phyloP scores from a whole-genome alignment of 164 flowering plant genomes.

The Cinnamomum micranthum region DNA sequence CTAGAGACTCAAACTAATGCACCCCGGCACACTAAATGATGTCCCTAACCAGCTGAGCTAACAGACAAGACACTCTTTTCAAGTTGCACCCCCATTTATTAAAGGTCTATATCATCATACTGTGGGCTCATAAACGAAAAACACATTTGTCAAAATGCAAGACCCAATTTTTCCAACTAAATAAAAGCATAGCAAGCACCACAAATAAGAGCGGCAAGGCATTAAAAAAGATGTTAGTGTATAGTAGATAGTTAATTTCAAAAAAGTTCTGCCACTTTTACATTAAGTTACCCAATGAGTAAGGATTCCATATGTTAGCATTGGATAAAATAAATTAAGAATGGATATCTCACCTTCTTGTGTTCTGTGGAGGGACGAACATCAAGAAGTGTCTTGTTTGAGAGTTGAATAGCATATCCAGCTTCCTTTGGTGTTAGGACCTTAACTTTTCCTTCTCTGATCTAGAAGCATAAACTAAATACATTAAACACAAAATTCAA shows the following conservation, averaged over 20 bases:
- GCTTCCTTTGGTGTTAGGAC: conserved; percentile 85
- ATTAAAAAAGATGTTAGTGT: neutral
- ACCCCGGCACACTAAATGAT: too few species aligned
- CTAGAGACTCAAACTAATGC: too few species aligned
- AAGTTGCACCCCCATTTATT: neutral
- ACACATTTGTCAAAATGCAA: neutral
- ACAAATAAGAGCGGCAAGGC: neutral
- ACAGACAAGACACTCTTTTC: too few species aligned
- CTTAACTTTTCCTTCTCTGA: conserved; percentile 81
- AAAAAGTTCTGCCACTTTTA: neutral
- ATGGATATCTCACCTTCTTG: conserved; percentile 50
- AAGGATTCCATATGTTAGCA: neutral
- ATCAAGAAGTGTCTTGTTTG: conserved; percentile 77
- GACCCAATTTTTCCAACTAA: neutral
- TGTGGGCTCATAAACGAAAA: neutral
- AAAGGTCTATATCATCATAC: neutral
- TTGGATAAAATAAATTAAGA: neutral
- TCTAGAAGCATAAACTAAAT: conserved; percentile 28
- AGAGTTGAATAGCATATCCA: conserved; percentile 95
- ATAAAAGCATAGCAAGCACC: neutral
- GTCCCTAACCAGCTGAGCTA: too few species aligned
- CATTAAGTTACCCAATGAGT: neutral
- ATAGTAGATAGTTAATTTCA: neutral
- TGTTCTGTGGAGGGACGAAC: conserved; percentile 86
- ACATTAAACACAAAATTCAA: neutral